Conservation (phyloP, 2,329 filamentous ascomycete species). For the Monosporascus sp. region DNA sequence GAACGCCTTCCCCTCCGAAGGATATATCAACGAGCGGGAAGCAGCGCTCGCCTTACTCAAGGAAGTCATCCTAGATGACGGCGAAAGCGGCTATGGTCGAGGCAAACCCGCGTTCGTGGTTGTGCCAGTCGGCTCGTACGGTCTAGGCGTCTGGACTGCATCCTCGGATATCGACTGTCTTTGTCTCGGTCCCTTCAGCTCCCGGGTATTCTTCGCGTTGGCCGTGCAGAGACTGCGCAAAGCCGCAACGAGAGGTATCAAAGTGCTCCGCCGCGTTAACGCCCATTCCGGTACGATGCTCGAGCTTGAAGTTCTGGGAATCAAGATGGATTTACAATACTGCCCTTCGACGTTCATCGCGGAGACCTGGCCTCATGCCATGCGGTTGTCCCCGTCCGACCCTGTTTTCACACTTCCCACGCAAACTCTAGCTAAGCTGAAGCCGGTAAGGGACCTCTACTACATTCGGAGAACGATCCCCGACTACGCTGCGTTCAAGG, state of each 20-base stretch:
- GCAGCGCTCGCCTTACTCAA: conserved; percentile 42
- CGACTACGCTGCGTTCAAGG: conserved; percentile 50
- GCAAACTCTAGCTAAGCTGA: conserved; percentile 55
- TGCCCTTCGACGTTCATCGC: conserved; percentile 53
- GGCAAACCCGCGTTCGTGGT: conserved; percentile 41
- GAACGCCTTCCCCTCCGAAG: conserved; percentile 40
- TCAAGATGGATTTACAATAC: conserved; percentile 63
- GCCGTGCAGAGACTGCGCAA: conserved; percentile 49
- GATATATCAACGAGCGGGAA: conserved; percentile 37
- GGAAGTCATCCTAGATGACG: conserved; percentile 34
- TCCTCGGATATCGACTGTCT: conserved; percentile 62
- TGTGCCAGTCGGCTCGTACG: conserved; percentile 61
- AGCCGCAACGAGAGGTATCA: conserved; percentile 37
- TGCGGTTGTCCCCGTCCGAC: conserved; percentile 44
- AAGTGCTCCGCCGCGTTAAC: conserved; percentile 52
- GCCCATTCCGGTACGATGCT: conserved; percentile 59
- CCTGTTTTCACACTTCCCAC: conserved; percentile 50
- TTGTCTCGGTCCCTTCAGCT: conserved; percentile 57
- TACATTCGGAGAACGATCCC: conserved; percentile 58
- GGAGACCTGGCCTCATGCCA: conserved; percentile 45
- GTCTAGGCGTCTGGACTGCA: conserved; percentile 55
- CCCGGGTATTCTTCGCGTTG: conserved; percentile 56
- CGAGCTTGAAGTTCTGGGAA: conserved; percentile 51
- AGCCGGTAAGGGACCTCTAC: conserved; percentile 56
- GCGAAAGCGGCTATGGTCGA: conserved; percentile 13